Conservation (phyloP, 2,329 filamentous ascomycete genomes). For the Arthroderma uncinatum region DNA sequence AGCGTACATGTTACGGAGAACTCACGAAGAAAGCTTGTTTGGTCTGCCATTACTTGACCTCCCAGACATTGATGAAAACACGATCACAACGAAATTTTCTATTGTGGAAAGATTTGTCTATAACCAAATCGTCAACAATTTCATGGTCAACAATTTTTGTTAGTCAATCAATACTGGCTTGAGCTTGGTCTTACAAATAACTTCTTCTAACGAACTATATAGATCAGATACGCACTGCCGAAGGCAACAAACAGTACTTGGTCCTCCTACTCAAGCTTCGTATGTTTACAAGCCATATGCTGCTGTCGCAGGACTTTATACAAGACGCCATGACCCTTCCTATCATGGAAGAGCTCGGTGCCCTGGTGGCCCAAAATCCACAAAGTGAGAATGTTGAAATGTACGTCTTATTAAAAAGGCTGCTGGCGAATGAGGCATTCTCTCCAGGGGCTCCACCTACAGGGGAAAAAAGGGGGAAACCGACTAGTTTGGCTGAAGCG, state of each 20-base stretch:
- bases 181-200: neutral
- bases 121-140: conserved; percentile 38
- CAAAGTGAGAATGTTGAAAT: conserved; percentile 20
- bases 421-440: no score
- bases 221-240: neutral
- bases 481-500: no score
- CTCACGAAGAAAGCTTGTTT: conserved; percentile 45
- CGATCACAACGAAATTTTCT: conserved; percentile 40
- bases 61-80: conserved; percentile 38
- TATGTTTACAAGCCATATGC: conserved; percentile 41
- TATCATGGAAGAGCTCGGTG: conserved; percentile 37
- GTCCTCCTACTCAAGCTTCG: conserved; percentile 42
- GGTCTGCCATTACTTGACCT: conserved; percentile 44
- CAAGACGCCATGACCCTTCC: conserved; percentile 34
- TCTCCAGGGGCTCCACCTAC: no score
- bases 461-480: no score
- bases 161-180: conserved; percentile 1
- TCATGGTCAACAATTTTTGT: conserved; percentile 24
- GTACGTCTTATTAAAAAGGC: no score
- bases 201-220: neutral
- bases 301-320: conserved; percentile 39
- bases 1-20: conserved; percentile 44
- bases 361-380: conserved; percentile 21
- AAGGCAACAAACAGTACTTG: conserved; percentile 16
- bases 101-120: conserved; percentile 44